Base-by-base conservation (phyloP, 2,329 filamentous ascomycete genomes). In the Aspergillus sp. region DNA sequence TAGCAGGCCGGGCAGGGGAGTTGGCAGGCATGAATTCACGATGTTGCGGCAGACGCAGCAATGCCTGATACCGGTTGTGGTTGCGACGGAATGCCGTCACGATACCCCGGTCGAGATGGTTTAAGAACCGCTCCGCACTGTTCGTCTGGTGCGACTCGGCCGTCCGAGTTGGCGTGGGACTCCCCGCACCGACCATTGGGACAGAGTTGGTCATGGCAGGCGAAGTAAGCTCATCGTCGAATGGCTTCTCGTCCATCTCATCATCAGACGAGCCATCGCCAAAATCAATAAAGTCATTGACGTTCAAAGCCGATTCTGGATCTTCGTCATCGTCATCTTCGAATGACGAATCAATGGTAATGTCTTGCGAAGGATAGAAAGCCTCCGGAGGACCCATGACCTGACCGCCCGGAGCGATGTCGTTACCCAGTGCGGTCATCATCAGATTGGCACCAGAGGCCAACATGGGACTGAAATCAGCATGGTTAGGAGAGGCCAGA, bases 51-150 rank as follows among this genome's bases (percentile, higher is more conserved):
- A 66, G 64, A 54, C 74, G 69, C 58, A 75, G 68, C 60, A 74
- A 59, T 50, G 74, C 62, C 58, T 77, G 67, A 61, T 79, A 71
- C 52, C 72, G 65, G 60, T 70, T 71, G 58, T 78, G 74, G 53
- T 79, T 79, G 38, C 72, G 75, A 48, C 86, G 86, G 75, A 93
- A 94, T 1, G 87, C 85, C 33, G 86, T 86, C 32, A 93, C 86
- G 12, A 85, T 81, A 48, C 83, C 80, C 55, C 82, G 80, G 59
- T 85, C 82, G 35, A 90, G 81, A 55, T 85, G 83, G 46, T 77
- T 76, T n/a, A 86, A 70, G 47, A 85, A 75, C 22, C 77, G 75
- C 51, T 81, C 72, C 3, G 69, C 67, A 43, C 59, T 66, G 50
- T 49, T 66, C 30, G 55, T 55, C 38, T 56, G 58, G 19, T 56